These are phyloP conservation scores for Trifolium subterraneum DNA, from an alignment of 306 rosid species.

Conservation along the genomic window DNA sequence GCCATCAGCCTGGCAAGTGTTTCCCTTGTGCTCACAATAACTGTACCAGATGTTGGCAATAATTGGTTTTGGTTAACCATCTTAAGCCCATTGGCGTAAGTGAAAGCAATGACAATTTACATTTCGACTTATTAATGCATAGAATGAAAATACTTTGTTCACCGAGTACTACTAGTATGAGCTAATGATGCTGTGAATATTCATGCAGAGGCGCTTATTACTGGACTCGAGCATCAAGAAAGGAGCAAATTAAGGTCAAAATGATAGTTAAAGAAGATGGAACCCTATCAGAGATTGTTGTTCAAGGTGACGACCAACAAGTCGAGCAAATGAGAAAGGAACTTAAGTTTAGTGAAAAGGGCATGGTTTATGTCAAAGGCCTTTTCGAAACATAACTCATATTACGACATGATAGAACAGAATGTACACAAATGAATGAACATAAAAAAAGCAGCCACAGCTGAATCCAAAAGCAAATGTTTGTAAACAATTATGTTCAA, in stretches of 20 bases:
- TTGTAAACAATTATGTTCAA: background rate
- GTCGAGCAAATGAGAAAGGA: slow-evolving; percentile 84
- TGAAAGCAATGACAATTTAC: slow-evolving; percentile 9
- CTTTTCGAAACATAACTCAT: slow-evolving; percentile 53
- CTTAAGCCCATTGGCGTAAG: slow-evolving; percentile 93
- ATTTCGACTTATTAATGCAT: background rate
- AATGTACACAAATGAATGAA: background rate
- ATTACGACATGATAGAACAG: background rate
- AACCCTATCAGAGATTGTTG: slow-evolving; percentile 60
- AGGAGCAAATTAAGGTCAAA: slow-evolving; percentile 85
- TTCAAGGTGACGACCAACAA: slow-evolving; percentile 92
- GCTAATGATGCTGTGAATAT: slow-evolving; percentile 16
- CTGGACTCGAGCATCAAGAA: slow-evolving; percentile 80
- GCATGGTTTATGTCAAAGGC: slow-evolving; percentile 87
- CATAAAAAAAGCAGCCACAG: background rate
- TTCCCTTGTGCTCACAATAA: slow-evolving; percentile 91
- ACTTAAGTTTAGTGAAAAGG: slow-evolving; percentile 74
- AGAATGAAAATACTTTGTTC: background rate
- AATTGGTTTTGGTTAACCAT: slow-evolving; percentile 83
- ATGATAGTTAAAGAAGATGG: slow-evolving; percentile 64
- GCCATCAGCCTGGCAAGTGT: slow-evolving; percentile 90
- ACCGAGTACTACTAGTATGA: background rate
- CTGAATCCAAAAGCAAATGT: background rate
- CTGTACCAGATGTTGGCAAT: slow-evolving; percentile 83
- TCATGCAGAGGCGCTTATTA: slow-evolving; percentile 76